Base-by-base conservation (phyloP, 495 filamentous ascomycete genomes). In the Staphylotrichum tortipilum region DNA sequence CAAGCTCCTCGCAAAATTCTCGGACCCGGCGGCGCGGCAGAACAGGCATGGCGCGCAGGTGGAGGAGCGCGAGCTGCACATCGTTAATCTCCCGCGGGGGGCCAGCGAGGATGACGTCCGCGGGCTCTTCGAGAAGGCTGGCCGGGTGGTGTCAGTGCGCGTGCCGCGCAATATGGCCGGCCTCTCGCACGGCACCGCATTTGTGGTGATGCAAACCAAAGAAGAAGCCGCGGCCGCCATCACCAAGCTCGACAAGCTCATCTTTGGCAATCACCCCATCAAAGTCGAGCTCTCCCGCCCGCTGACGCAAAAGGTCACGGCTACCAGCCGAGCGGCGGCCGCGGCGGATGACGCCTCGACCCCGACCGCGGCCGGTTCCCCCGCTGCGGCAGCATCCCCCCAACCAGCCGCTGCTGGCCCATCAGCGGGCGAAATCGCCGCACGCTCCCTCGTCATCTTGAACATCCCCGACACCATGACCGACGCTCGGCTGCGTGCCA, bases 41-140 rank as follows among this genome's bases (percentile, higher is more conserved):
- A 74, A 79, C 17, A 83, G 92, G n/a, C 73, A 81, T 29, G 88
- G 89, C n/a, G 81, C 92, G 22, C 76, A 87, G 45, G 76, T 83
- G 17, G 91, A 96, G 65, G 87, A 83, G 10, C 81, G 92, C 19
- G 91, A 97, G 64, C 54, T 98, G n/a, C 89, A 86, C 57, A 75
- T 95, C 47, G 74, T 74, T 30, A 88, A 91, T 50, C 60, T 96
- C 11, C 77, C 88, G 56, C 80, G 75, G 54, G 75, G 71, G 17
- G 75, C 79, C 11, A 76, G 62, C 1, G 86, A 89, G 54, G 63
- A 78, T 2, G 86, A 95, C 26, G 55, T 96, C 31, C 68, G 73
- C 43, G 76, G 80, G 3, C 57, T 85, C 3, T 95, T 96, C 53
- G 64, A 72, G 19, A 80, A 81, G 49, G 90, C 85, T 44, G 92